phyloP scores from a whole-genome alignment of 106 monocot genomes.

The Ottelia alismoides region DNA sequence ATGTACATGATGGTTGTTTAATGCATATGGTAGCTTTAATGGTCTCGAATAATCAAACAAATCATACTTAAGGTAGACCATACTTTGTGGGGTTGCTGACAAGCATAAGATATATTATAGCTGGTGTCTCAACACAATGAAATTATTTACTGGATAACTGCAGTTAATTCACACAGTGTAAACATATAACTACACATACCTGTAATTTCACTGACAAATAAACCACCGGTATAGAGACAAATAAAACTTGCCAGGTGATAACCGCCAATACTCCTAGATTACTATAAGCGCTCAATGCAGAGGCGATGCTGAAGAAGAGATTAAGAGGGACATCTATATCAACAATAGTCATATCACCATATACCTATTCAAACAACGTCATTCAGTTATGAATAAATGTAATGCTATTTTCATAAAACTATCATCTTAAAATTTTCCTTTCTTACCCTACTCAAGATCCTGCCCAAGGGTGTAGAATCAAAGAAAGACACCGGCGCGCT shows the following conservation, averaged over 20 bases:
- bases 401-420: too few species aligned
- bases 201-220: conserved; percentile 46
- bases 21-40: too few species aligned
- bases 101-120: too few species aligned
- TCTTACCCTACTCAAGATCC: conserved; percentile 75
- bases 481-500: conserved; percentile 84
- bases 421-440: too few species aligned
- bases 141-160: too few species aligned
- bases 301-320: conserved; percentile 40
- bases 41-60: too few species aligned
- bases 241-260: conserved; percentile 69
- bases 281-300: conserved; percentile 50
- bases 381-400: too few species aligned
- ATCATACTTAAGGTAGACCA: too few species aligned
- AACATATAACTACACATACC: conserved; percentile 19
- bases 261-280: conserved; percentile 59
- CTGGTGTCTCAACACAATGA: too few species aligned
- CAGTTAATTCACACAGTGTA: neutral
- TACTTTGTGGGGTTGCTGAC: too few species aligned
- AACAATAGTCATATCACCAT: conserved; percentile 63
- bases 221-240: conserved; percentile 50
- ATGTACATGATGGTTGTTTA: too few species aligned
- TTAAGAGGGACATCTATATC: conserved; percentile 80
- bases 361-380: conserved; percentile 33
- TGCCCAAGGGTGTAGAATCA: conserved; percentile 82